Conservation (phyloP, 164 flowering plant species). For the Vitis rupestris region DNA sequence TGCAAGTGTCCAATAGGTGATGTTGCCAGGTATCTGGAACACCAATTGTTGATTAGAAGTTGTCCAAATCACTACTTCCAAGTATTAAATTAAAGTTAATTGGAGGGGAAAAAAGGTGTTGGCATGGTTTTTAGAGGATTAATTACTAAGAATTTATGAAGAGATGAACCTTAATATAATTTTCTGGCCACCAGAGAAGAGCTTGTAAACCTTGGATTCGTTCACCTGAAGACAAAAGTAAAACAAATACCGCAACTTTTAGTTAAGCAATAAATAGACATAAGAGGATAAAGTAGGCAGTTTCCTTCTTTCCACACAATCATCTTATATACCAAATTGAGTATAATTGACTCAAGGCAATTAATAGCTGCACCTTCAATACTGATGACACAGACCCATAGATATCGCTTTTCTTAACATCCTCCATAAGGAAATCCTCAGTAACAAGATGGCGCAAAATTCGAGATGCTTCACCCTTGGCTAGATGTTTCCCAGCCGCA, state of each 20-base stretch:
- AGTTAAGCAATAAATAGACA: neutral
- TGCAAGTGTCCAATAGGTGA: too few relatives aligned
- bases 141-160: neutral
- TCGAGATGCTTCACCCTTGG: conserved; percentile 88
- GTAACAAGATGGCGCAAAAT: conserved; percentile 76
- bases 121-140: too few relatives aligned
- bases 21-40: too few relatives aligned
- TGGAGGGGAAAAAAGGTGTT: too few relatives aligned
- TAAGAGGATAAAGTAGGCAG: neutral
- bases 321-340: neutral
- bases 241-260: neutral
- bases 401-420: conserved; percentile 85
- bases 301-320: neutral
- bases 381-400: conserved; percentile 91
- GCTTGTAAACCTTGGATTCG: conserved; percentile 57
- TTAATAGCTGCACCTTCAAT: conserved; percentile 49
- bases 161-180: conserved; percentile 57
- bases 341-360: neutral
- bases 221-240: conserved; percentile 56
- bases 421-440: conserved; percentile 81
- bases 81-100: too few relatives aligned
- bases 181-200: conserved; percentile 45
- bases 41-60: too few relatives aligned
- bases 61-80: too few relatives aligned
- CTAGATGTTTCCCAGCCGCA: conserved; percentile 85